These are phyloP conservation scores for Rhodotorula graminis DNA, from an alignment of 768 basidiomycete genomes.

Conservation along the genomic window DNA sequence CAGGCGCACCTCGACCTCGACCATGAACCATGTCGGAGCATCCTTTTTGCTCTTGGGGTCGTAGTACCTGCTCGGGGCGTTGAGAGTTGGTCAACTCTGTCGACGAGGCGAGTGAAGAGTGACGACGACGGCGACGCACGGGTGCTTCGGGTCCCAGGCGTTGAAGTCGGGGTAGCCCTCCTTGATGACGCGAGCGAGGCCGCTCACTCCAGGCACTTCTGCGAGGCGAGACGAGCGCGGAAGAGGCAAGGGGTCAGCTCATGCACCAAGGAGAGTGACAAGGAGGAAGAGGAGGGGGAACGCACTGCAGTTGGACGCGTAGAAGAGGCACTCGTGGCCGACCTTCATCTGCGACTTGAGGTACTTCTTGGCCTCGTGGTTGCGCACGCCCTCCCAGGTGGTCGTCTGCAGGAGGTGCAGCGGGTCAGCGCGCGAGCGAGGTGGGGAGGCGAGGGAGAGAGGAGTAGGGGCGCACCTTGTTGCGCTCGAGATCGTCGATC, in stretches of 20 bases:
- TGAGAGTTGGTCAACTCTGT: background rate
- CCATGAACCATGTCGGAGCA: conserved; percentile 89
- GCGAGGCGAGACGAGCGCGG: background rate
- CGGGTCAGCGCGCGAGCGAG: background rate
- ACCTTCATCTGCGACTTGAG: conserved; percentile 35
- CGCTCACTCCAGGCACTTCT: conserved; percentile 61
- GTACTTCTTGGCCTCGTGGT: conserved; percentile 39
- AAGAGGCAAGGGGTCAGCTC: background rate
- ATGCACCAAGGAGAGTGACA: too few relatives aligned
- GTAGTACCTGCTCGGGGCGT: conserved; percentile 39
- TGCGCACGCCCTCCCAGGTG: conserved; percentile 35
- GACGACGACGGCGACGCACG: conserved; percentile 5
- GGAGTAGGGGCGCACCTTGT: conserved; percentile 28
- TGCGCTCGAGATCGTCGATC: conserved; percentile 74
- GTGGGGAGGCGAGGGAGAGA: background rate
- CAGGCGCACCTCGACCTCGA: conserved; percentile 53
- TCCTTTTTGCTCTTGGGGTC: conserved; percentile 63
- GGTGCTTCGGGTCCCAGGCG: conserved; percentile 45
- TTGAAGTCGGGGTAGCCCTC: conserved; percentile 86
- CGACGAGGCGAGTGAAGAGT: background rate
- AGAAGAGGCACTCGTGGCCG: conserved; percentile 50
- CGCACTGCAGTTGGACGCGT: conserved; percentile 74
- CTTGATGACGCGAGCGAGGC: conserved; percentile 73
- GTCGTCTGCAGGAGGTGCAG: background rate
- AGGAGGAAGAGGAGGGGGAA: too few relatives aligned